Evolutionary conservation across 2,329 filamentous ascomycete species (phyloP).

Genomic region (Colletotrichum navitas): DNA sequence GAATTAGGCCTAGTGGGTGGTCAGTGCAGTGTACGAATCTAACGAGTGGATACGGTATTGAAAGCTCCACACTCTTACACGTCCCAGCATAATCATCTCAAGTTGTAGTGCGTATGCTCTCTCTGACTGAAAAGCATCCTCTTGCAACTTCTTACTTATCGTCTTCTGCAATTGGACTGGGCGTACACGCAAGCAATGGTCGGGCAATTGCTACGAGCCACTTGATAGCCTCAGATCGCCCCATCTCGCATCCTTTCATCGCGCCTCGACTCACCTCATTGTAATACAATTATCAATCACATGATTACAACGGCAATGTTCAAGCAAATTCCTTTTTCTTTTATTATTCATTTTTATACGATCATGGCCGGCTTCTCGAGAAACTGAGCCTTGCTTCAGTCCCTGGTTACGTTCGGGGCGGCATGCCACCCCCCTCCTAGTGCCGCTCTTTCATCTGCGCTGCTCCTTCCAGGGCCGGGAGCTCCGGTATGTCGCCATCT

Average conservation of each 20-base stretch:
- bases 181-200: too few relatives aligned
- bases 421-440: background rate
- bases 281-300: background rate
- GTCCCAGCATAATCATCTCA: too few relatives aligned
- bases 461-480: background rate
- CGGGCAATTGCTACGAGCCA: too few relatives aligned
- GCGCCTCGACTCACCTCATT: background rate
- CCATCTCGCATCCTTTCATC: background rate
- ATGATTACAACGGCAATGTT: background rate
- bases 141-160: too few relatives aligned
- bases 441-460: background rate
- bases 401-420: background rate
- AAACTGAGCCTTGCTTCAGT: background rate
- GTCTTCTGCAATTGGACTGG: too few relatives aligned
- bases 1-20: too few relatives aligned
- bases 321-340: background rate
- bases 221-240: too few relatives aligned
- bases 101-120: too few relatives aligned
- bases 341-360: background rate
- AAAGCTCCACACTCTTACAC: background rate
- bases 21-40: too few relatives aligned
- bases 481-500: background rate
- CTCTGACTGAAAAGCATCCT: too few relatives aligned
- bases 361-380: too few relatives aligned
- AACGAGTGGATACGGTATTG: too few relatives aligned